Conservation (phyloP, 2,329 filamentous ascomycete species). For the Leptographium procerum region DNA sequence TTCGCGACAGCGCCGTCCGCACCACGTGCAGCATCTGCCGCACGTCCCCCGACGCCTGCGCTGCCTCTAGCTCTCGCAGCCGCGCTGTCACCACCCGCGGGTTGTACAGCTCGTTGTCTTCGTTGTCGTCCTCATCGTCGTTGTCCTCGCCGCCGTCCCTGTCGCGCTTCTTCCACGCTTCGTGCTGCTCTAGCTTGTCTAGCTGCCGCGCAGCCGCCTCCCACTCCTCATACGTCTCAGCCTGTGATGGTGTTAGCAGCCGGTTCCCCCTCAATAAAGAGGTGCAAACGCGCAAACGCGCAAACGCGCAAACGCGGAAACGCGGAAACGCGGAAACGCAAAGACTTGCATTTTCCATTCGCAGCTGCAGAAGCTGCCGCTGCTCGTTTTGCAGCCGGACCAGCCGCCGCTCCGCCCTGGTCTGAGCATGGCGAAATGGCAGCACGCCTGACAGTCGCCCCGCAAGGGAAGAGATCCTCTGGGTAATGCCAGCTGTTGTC, state of each 20-base stretch:
- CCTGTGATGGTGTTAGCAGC: conserved; percentile 29
- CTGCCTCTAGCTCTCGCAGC: conserved; percentile 63
- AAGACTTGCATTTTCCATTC: conserved; percentile 11
- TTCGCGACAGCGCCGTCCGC: conserved; percentile 67
- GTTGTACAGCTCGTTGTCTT: conserved; percentile 54
- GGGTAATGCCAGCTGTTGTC: background rate
- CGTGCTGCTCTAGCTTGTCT: conserved; percentile 68
- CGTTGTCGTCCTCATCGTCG: conserved; percentile 16
- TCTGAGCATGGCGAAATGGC: background rate
- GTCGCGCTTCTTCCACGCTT: conserved; percentile 57
- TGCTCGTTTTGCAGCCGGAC: conserved; percentile 4
- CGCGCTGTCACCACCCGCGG: conserved; percentile 55
- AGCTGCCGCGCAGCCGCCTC: conserved; percentile 62
- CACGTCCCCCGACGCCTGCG: conserved; percentile 59
- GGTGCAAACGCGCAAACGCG: no score
- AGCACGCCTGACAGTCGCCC: background rate
- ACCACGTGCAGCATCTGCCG: conserved; percentile 69
- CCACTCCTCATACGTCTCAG: conserved; percentile 62
- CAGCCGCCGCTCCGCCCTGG: conserved; percentile 1
- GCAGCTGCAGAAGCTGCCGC: conserved; percentile 7
- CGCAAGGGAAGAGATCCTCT: conserved; percentile 3
- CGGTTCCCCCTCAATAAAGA: no score
- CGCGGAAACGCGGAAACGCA: background rate
- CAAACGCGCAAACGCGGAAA: no score
- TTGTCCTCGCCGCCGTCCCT: conserved; percentile 24